Base-by-base conservation (phyloP, 805 yeast species). In the Myxozyma vanderwaltii region DNA sequence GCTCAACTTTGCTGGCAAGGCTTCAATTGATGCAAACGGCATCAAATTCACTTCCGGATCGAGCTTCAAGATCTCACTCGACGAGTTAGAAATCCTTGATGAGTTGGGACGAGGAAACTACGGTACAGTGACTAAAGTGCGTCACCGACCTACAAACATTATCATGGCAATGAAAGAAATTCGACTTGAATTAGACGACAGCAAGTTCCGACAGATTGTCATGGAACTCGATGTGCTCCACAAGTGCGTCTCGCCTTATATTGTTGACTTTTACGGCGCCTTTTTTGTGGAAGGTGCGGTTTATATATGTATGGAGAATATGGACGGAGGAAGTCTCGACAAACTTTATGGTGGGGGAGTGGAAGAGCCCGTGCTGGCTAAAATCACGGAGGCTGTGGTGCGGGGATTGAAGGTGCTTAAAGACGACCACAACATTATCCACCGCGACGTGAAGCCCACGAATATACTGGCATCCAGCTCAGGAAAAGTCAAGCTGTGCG, bases 111-210 rank as follows among this genome's bases (percentile, higher is more conserved):
- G 92, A 48, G 99, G 99, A 8, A 94, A 94, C 75, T 94, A 94
- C 73, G 99, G 99, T 54, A 89, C 96, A 0, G 99, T 94, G 6
- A 83, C 91, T 23, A 91, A 91, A 73, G 99, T 92, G 2, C 76
- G 89, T 45, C 97, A 94, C 74, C 89, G 86, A 69, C 98, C 98
- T 12, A 91, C 96, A 0, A 88, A 90, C 21, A 88, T 92, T 19
- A 75, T 85, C 19, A 91, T 94, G 97, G 98, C 98, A 1, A 90
- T 94, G 95, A 94, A 94, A 73, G 98, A 94, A 72, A 96, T 94
- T 46, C 79, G 97, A 54, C 76, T 94, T 47, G 98, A 92, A 72
- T 79, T 94, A 61, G 98, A 94, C 70, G 97, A 92, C 69, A 81
- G 89, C n/a, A 91, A 91, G 71, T 89, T 94, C 72, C 82, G 92